These are phyloP conservation scores for Pisolithus thermaeus DNA, from an alignment of 1,284 basidiomycete genomes.

Conservation along the genomic window DNA sequence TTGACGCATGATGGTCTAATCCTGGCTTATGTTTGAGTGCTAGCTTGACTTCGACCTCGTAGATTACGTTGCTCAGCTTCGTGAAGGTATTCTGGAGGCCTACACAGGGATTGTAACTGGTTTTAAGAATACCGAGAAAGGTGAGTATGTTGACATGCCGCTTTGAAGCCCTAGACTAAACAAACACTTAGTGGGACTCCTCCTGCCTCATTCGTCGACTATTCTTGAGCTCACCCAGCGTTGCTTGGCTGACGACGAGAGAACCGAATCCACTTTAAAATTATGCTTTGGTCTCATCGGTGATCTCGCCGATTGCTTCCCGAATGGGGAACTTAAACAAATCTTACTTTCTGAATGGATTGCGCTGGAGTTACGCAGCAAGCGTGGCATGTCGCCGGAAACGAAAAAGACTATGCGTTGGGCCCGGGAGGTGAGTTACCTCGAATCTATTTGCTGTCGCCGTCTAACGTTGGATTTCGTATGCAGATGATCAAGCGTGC, in stretches of 20 bases:
- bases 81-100: slow-evolving; percentile 95
- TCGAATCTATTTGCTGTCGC: neutral
- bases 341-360: slow-evolving; percentile 81
- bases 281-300: slow-evolving; percentile 83
- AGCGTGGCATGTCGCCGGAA: slow-evolving; percentile 60
- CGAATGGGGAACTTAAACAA: slow-evolving; percentile 75
- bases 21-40: slow-evolving; percentile 12
- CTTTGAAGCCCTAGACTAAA: slow-evolving; percentile 3
- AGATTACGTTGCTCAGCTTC: slow-evolving; percentile 87
- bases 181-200: slow-evolving; percentile 43
- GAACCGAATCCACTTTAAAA: slow-evolving; percentile 74
- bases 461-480: slow-evolving; percentile 1
- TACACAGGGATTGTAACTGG: slow-evolving; percentile 94
- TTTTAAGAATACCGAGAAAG: slow-evolving; percentile 78
- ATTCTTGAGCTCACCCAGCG: slow-evolving; percentile 83
- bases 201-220: slow-evolving; percentile 70
- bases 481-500: slow-evolving; percentile 64
- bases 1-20: slow-evolving; percentile 1
- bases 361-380: slow-evolving; percentile 67
- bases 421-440: slow-evolving; percentile 66
- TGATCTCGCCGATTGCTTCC: slow-evolving; percentile 87
- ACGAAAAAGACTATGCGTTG: slow-evolving; percentile 78
- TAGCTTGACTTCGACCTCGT: slow-evolving; percentile 85
- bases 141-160: slow-evolving; percentile 34
- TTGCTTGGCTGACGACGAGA: slow-evolving; percentile 79